Evolutionary conservation across 495 filamentous ascomycete species (phyloP).

Genomic region (Achaetomiella virescens): DNA sequence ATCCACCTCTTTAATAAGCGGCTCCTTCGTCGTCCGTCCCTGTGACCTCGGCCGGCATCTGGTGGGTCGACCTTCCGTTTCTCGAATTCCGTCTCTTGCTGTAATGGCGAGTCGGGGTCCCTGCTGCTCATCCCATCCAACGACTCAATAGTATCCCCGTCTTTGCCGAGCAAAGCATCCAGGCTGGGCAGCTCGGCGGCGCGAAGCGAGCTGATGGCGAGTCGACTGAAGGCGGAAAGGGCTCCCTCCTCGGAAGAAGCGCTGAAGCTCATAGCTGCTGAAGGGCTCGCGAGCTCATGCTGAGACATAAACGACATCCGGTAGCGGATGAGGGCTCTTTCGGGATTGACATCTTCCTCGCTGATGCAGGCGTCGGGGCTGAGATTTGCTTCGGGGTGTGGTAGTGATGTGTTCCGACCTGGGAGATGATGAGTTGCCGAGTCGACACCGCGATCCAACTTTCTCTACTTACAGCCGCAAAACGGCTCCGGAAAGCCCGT

Average conservation of each 20-base stretch:
- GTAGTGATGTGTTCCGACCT: constrained; percentile 33
- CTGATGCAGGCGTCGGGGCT: constrained; percentile 29
- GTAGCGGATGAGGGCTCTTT: constrained; percentile 19
- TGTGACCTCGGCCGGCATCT: neutral
- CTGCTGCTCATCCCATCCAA: constrained; percentile 14
- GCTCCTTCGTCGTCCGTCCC: constrained; percentile 6
- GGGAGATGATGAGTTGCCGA: neutral
- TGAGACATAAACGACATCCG: constrained; percentile 24
- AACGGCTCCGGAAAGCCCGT: constrained; percentile 36
- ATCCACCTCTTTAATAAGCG: constrained; percentile 16
- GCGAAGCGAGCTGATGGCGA: constrained; percentile 18
- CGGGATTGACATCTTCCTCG: constrained; percentile 26
- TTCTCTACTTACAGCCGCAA: constrained; percentile 21
- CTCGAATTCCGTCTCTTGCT: neutral
- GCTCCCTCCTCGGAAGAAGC: constrained; percentile 1
- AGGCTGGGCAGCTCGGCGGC: constrained; percentile 6
- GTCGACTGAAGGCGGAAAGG: constrained; percentile 12
- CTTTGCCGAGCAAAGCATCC: constrained; percentile 11
- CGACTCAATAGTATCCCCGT: constrained; percentile 15
- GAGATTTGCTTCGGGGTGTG: constrained; percentile 33
- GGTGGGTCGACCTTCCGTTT: neutral
- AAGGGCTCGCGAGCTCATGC: constrained; percentile 1
- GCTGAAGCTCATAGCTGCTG: neutral
- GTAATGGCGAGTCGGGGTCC: constrained; percentile 12
- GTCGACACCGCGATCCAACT: neutral